Conservation (phyloP, 768 basidiomycete species). For the Trichaptum fuscoviolaceum region DNA sequence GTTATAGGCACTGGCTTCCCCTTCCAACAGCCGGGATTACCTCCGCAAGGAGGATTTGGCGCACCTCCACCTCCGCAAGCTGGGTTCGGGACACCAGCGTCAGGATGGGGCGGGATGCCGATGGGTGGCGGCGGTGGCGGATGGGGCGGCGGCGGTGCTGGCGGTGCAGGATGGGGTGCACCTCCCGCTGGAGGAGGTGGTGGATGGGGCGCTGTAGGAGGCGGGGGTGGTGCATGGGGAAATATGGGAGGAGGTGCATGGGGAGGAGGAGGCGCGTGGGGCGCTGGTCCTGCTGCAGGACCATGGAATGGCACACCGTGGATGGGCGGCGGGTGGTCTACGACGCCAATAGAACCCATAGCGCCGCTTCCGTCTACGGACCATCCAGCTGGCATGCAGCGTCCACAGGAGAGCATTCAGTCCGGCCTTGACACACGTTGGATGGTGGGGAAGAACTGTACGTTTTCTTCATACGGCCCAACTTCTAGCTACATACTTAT, state of each 20-base stretch:
- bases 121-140: too few species aligned
- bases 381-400: background rate
- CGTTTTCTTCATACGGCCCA: background rate
- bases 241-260: conserved; percentile 49
- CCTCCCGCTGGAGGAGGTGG: conserved; percentile 42
- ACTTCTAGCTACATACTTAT: conserved; percentile 4
- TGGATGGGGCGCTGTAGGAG: conserved; percentile 23
- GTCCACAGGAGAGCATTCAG: background rate
- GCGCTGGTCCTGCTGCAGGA: background rate
- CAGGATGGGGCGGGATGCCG: too few species aligned
- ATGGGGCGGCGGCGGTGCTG: too few species aligned
- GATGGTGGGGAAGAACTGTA: conserved; percentile 1
- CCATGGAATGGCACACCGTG: background rate
- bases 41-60: too few species aligned
- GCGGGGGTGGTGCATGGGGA: conserved; percentile 63
- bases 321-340: background rate
- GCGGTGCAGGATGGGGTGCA: conserved; percentile 55
- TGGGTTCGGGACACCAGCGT: too few species aligned
- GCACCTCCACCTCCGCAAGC: too few species aligned
- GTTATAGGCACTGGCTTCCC: too few species aligned
- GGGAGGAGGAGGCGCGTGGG: conserved; percentile 30
- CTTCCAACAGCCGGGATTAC: too few species aligned
- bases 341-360: background rate
- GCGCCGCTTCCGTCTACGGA: background rate
- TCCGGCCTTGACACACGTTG: background rate